phyloP scores from a whole-genome alignment of 345 rosid species.

The Bretschneidera sinensis region DNA sequence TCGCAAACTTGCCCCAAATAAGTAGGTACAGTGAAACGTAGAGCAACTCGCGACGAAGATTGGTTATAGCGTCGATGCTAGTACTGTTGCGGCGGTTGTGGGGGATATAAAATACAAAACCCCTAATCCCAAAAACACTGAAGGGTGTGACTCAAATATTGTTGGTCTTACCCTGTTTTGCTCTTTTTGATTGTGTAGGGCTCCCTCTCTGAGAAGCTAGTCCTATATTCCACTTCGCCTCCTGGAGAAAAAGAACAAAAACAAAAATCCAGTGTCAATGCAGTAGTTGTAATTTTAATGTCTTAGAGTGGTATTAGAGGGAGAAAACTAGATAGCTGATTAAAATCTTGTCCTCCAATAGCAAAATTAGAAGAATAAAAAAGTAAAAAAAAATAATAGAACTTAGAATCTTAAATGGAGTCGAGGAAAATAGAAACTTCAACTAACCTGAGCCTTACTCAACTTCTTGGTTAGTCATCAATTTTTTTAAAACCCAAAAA shows the following conservation, averaged over 20 bases:
- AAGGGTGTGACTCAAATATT: neutral
- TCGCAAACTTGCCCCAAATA: conserved; percentile 66
- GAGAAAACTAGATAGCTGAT: too few relatives aligned
- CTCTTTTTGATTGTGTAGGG: conserved; percentile 74
- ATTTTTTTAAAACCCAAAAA: neutral
- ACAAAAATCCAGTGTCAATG: neutral
- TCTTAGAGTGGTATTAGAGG: too few relatives aligned
- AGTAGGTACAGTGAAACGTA: conserved; percentile 47
- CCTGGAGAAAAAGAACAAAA: conserved; percentile 27
- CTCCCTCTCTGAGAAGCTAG: conserved; percentile 79
- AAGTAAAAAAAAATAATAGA: too few relatives aligned
- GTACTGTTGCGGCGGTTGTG: conserved; percentile 23
- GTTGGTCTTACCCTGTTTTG: conserved; percentile 56
- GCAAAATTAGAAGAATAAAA: too few relatives aligned
- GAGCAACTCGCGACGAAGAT: conserved; percentile 48
- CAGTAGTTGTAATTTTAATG: too few relatives aligned
- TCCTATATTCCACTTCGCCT: conserved; percentile 59
- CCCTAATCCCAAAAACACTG: neutral
- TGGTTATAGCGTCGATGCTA: conserved; percentile 14
- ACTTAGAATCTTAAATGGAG: neutral
- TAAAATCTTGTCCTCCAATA: too few relatives aligned
- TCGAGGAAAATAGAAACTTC: neutral
- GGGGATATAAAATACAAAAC: neutral
- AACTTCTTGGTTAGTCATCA: neutral
- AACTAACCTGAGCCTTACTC: too few relatives aligned